phyloP scores from a whole-genome alignment of 1,284 basidiomycete species.

The Puccinia sorghi region DNA sequence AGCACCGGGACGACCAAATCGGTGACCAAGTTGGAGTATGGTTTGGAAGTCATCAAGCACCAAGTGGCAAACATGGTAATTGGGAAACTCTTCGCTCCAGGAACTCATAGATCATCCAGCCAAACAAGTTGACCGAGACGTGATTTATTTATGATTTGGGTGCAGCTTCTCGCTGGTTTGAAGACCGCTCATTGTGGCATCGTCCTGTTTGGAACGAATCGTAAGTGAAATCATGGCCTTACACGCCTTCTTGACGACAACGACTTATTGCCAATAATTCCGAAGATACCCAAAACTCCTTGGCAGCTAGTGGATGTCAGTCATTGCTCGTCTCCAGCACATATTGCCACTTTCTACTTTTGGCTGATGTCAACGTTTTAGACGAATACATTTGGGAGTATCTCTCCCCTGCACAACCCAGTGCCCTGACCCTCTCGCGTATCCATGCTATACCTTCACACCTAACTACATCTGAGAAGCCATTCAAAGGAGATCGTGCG shows the following conservation, averaged over 20 bases:
- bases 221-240: constrained; percentile 17
- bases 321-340: not conserved
- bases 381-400: constrained; percentile 43
- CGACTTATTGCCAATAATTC: not conserved
- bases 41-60: constrained; percentile 34
- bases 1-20: not conserved
- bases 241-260: not conserved
- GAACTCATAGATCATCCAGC: not conserved
- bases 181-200: constrained; percentile 48
- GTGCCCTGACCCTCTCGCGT: constrained; percentile 11
- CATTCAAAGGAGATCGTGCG: constrained; percentile 39
- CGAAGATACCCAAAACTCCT: constrained; percentile 32
- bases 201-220: constrained; percentile 39
- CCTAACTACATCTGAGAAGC: not conserved
- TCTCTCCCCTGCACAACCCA: constrained; percentile 19
- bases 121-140: constrained; percentile 8
- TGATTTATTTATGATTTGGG: not conserved
- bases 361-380: constrained; percentile 1
- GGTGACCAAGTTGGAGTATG: constrained; percentile 35
- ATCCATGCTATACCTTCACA: constrained; percentile 7
- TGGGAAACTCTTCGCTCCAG: not conserved
- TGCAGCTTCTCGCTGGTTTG: constrained; percentile 37
- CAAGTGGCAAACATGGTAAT: constrained; percentile 36
- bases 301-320: constrained; percentile 39
- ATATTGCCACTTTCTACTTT: not conserved